Conservation (phyloP, 495 filamentous ascomycete species). For the Penicillium daleae region DNA sequence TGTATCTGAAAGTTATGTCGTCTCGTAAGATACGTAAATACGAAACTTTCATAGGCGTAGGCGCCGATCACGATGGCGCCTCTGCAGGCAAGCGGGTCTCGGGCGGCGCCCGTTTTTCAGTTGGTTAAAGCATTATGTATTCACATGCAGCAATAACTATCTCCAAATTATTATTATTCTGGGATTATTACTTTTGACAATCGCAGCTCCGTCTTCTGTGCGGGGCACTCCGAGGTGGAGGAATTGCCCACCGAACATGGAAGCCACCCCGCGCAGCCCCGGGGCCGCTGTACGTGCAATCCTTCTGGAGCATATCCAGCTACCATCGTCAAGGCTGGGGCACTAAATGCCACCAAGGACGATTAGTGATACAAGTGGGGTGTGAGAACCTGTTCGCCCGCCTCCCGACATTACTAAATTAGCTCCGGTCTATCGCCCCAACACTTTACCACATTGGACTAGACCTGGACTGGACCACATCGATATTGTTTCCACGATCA, state of each 20-base stretch:
- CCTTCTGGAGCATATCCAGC: constrained; percentile 3
- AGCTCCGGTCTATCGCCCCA: not conserved
- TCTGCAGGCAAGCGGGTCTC: not conserved
- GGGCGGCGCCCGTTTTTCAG: not conserved
- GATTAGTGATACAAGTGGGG: constrained; percentile 2
- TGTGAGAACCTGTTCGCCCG: not conserved
- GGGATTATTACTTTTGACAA: not conserved
- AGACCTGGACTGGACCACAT: not conserved
- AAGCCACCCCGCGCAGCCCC: not conserved
- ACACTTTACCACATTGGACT: not conserved
- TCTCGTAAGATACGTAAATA: not conserved
- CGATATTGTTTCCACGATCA: constrained; percentile 1
- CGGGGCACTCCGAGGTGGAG: not conserved
- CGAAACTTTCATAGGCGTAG: not conserved
- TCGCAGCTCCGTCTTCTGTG: not conserved
- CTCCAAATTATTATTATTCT: not conserved
- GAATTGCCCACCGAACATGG: not conserved
- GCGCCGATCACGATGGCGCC: constrained; percentile 1
- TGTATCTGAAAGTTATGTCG: constrained; percentile 1
- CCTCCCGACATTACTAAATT: not conserved
- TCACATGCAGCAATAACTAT: constrained; percentile 2
- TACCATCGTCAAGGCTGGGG: not conserved
- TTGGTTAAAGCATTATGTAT: not conserved
- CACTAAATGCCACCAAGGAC: not conserved
- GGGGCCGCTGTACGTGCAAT: constrained; percentile 2